phyloP scores from a whole-genome alignment of 164 flowering plant genomes.

The Saururus chinensis region DNA sequence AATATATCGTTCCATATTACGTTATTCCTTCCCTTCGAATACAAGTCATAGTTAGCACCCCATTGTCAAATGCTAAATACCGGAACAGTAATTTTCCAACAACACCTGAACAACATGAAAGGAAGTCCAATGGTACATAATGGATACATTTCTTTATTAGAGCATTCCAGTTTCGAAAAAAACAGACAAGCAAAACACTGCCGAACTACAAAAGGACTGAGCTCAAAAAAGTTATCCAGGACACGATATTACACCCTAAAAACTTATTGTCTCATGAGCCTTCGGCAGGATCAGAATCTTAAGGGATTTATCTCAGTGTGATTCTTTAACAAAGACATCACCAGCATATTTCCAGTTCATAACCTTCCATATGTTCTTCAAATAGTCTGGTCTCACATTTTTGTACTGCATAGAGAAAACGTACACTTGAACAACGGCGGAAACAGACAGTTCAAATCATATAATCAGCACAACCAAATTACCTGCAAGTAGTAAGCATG shows the following conservation, averaged over 20 bases:
- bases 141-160: neutral
- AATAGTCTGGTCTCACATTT: conserved; percentile 87
- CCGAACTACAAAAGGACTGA: neutral
- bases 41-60: no score
- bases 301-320: neutral
- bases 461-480: neutral
- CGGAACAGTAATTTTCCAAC: no score
- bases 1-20: no score
- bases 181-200: neutral
- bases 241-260: neutral
- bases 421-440: neutral
- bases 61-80: no score
- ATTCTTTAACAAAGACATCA: conserved; percentile 31
- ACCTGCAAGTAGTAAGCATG: conserved; percentile 99
- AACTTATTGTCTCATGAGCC: neutral
- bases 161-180: neutral
- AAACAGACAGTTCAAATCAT: neutral
- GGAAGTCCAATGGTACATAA: no score
- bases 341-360: conserved; percentile 82
- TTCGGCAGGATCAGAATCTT: neutral
- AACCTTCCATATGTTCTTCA: conserved; percentile 92
- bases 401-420: conserved; percentile 61
- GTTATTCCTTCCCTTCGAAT: no score
- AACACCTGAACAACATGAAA: no score
- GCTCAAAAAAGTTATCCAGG: neutral